Evolutionary conservation across 208 protist species (phyloP).

Genomic region (Wallacemonas sp.): DNA sequence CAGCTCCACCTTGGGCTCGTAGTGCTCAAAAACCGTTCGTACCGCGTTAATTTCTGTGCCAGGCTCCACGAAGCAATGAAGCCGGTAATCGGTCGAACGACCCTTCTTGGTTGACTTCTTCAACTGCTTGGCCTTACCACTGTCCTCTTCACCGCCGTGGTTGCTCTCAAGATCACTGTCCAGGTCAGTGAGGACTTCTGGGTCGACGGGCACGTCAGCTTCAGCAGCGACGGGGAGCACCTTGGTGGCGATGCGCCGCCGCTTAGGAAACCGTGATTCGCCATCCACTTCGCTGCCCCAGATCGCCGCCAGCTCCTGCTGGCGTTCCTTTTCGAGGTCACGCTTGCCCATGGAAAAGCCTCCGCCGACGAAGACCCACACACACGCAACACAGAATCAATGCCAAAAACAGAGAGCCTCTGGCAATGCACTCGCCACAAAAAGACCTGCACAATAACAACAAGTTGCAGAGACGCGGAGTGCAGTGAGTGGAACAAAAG

Average conservation of each 20-base stretch:
- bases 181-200: constrained; percentile 38
- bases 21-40: constrained; percentile 78
- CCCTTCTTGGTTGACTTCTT: constrained; percentile 39
- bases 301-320: constrained; percentile 84
- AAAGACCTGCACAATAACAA: neutral
- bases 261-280: constrained; percentile 63
- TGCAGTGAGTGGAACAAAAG: neutral
- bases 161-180: constrained; percentile 36
- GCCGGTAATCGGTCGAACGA: constrained; percentile 42
- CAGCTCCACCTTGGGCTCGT: constrained; percentile 82
- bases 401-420: neutral
- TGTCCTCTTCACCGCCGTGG: constrained; percentile 13
- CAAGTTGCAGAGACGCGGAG: neutral
- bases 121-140: constrained; percentile 22
- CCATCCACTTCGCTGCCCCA: constrained; percentile 83
- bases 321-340: constrained; percentile 83
- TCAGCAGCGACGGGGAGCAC: constrained; percentile 13
- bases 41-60: constrained; percentile 84
- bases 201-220: constrained; percentile 30
- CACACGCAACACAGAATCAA: neutral
- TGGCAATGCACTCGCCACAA: neutral
- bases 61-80: constrained; percentile 89
- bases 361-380: neutral
- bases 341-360: constrained; percentile 66
- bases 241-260: constrained; percentile 39